phyloP scores from a whole-genome alignment of 495 filamentous ascomycete species.

The Lasiosphaeriaceae sp. region DNA sequence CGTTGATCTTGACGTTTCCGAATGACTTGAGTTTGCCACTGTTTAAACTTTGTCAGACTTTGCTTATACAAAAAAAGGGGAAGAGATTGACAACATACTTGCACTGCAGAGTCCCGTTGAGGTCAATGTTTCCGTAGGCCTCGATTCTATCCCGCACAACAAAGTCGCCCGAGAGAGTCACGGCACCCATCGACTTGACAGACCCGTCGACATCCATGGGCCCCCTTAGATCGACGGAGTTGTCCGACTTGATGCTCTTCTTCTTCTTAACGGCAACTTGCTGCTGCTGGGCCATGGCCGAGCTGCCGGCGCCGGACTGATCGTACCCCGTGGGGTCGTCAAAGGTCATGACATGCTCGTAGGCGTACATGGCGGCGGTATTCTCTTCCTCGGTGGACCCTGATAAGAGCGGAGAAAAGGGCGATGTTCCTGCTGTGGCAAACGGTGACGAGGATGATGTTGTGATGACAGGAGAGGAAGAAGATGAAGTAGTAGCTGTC shows the following conservation, averaged over 20 bases:
- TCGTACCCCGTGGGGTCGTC: conserved; percentile 19
- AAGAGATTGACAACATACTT: conserved; percentile 9
- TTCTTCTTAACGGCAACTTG: conserved; percentile 18
- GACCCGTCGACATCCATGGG: conserved; percentile 37
- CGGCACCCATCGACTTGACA: conserved; percentile 33
- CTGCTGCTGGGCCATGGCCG: conserved; percentile 1
- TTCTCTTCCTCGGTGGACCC: neutral
- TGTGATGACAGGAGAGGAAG: neutral
- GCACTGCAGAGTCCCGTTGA: conserved; percentile 31
- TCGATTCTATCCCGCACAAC: conserved; percentile 33
- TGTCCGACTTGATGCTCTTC: conserved; percentile 32
- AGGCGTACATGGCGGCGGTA: conserved; percentile 27
- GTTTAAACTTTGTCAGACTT: conserved; percentile 4
- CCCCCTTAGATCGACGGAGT: conserved; percentile 26
- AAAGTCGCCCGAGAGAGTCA: conserved; percentile 32
- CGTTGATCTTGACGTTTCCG: conserved; percentile 31
- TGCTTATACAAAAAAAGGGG: neutral
- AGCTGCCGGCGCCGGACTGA: conserved; percentile 7
- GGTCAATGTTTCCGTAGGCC: conserved; percentile 34
- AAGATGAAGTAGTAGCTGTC: neutral
- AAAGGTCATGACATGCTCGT: conserved; percentile 34
- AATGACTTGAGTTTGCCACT: conserved; percentile 33
- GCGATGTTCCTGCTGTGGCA: neutral
- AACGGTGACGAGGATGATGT: conserved; percentile 2
- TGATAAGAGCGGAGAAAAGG: neutral